phyloP scores from a whole-genome alignment of 208 protist species.

The Acanthamoeba pearcei region DNA sequence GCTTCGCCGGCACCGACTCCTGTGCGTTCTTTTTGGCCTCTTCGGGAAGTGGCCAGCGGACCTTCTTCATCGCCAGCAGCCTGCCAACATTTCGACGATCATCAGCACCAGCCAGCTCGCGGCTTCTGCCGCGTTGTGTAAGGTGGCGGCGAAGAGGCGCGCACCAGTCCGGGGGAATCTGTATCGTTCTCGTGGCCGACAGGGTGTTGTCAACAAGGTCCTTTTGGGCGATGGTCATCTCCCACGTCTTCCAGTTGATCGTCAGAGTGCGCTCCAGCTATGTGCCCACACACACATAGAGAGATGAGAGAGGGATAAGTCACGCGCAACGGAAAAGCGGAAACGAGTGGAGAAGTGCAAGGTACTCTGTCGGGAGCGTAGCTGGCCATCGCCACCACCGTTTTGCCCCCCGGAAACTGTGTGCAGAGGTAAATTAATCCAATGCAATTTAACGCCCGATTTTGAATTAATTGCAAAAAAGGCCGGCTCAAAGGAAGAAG shows the following conservation, averaged over 20 bases:
- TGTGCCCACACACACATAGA: neutral
- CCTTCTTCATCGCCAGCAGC: constrained; percentile 60
- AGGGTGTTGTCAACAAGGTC: neutral
- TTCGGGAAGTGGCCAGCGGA: constrained; percentile 5
- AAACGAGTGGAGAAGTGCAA: no score
- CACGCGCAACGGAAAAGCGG: neutral
- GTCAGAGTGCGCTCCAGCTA: constrained; percentile 49
- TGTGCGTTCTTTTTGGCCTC: neutral
- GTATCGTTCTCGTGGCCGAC: constrained; percentile 8
- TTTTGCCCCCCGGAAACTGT: constrained; percentile 43
- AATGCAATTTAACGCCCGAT: neutral
- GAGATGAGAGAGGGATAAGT: no score
- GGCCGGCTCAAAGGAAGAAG: neutral
- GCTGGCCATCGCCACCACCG: constrained; percentile 2
- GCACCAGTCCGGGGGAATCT: constrained; percentile 57
- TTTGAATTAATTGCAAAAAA: no score
- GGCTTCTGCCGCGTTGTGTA: neutral
- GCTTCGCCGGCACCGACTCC: constrained; percentile 8
- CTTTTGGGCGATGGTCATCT: constrained; percentile 41
- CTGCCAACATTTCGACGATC: neutral
- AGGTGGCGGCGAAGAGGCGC: neutral
- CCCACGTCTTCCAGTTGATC: constrained; percentile 67
- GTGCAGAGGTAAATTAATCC: neutral
- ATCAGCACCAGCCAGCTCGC: neutral
- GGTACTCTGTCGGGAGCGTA: constrained; percentile 9